Base-by-base conservation (phyloP, 441 rosid species). In the Metrosideros polymorpha region DNA sequence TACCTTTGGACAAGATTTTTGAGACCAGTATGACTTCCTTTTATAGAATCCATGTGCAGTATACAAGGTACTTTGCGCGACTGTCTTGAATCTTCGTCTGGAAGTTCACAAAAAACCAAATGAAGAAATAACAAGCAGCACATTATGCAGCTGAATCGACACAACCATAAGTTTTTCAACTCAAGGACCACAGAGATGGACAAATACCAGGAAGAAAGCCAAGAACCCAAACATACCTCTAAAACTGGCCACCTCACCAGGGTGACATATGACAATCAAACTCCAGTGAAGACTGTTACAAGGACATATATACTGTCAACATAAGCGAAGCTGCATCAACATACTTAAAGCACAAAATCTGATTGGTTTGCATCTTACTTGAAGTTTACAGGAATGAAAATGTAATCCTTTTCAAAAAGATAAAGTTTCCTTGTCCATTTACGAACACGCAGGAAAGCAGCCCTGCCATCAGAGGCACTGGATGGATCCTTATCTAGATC, bases 401-500 rank as follows among this genome's bases (percentile, higher is more conserved):
- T 89, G 90, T 94, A 97, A 89, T 97, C 99, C 86, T 94, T 97
- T 86, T 91, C 93, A 89, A 96, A 97, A 66, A 97, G 89, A 88
- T 95, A 90, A 85, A 96, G 93, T 87, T 94, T 94, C 91, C 91
- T 96, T 57, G 99, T 96, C 99, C 99, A 97, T 90, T 94, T 97
- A 89, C 89, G 94, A 86, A 97, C 96, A 39, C 98, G 98, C 53
- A 93, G 90, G 91, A 94, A 97, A 83, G 99, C 99, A 71, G 89
- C 94, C 87, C 86, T 92, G 89, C 96, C 94, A 87, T 92, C 94
- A 89, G 85, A 86, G 79, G 91, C 89, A 87, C 92, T 91, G 85
- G 92, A 90, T 53, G 94, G 94, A 85, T 90, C 94, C 91, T 91
- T 95, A 90, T 93, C 98, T 51, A 94, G 84, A 90, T 95, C 96